Conservation (phyloP, 345 rosid species). For the Aquilaria sinensis region DNA sequence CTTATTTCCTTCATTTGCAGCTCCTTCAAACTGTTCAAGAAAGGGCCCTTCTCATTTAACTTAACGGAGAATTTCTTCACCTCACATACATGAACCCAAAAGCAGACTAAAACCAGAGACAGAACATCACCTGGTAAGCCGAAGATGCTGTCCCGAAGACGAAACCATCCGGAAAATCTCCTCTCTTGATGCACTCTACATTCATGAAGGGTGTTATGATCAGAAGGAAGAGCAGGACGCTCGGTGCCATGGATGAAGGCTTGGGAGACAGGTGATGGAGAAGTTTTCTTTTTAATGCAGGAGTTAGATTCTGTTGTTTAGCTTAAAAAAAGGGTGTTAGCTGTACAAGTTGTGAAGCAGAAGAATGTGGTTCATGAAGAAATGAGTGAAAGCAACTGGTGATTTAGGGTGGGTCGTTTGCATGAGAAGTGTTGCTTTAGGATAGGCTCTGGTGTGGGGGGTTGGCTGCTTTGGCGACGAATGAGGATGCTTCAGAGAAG, state of each 20-base stretch:
- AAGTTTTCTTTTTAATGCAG: no score
- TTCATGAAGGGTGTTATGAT: background rate
- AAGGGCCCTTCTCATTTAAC: background rate
- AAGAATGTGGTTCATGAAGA: no score
- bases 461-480: no score
- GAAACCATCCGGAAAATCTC: conserved; percentile 70
- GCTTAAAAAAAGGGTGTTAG: no score
- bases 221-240: background rate
- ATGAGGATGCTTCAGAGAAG: no score
- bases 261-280: background rate
- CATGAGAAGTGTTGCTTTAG: no score
- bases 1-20: conserved; percentile 82
- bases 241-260: background rate
- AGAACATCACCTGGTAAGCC: conserved; percentile 65
- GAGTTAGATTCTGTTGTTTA: no score
- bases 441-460: no score
- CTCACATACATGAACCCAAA: background rate
- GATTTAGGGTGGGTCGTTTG: no score
- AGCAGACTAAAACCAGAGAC: background rate
- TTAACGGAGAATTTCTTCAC: background rate
- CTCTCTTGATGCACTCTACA: conserved; percentile 53
- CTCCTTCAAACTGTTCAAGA: conserved; percentile 72
- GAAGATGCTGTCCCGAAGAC: conserved; percentile 89
- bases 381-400: no score
- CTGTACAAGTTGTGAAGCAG: no score